Base-by-base conservation (phyloP, 2,329 filamentous ascomycete genomes). In the Aspergillus fructus region DNA sequence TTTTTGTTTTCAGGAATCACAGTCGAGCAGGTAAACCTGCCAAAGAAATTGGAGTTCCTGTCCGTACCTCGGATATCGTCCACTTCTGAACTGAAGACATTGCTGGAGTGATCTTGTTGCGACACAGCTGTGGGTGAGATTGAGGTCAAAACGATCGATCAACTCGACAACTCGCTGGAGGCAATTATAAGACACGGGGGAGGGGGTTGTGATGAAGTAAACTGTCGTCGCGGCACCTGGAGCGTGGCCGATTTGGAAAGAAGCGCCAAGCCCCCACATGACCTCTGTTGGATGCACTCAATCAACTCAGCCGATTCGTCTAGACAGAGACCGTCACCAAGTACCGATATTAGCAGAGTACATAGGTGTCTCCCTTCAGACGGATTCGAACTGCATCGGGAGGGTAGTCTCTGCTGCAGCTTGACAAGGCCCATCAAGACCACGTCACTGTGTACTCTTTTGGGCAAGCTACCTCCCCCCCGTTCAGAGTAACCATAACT, bases 1-100 rank as follows among this genome's bases (percentile, higher is more conserved):
- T 30, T 30, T 19, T n/a, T n/a, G n/a, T n/a, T 19, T 19, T 30
- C 11, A 12, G 15, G n/a, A 19, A 37, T 17, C 23, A 17, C 39
- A 21, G 34, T 45, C 27, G 13, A 12, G 11, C 24, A 54, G 39
- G 54, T 21, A 53, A 19, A 27, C 11, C 49, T 33, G 37, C 23
- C 17, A 45, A 53, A 19, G 53, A 45, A 12, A 50, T 46, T 30
- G 30, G 21, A 15, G 45, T n/a, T 41, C 33, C 37, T 56, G 50
- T 59, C 24, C 51, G 45, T 59, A 77, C 75, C 73, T 80, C 77
- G 50, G 73, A 74, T 49, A 81, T 76, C n/a, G 70, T 76, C 79
- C 79, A 81, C 62, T 66, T 74, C 58, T 77, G 68, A 59, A 78
- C 66, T 55, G 68, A 65, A 46, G 70, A 63, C 73, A 76, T 71